Evolutionary conservation across 352 stramenopile genomes (phyloP).

Genomic region (Phytophthora foliorum): DNA sequence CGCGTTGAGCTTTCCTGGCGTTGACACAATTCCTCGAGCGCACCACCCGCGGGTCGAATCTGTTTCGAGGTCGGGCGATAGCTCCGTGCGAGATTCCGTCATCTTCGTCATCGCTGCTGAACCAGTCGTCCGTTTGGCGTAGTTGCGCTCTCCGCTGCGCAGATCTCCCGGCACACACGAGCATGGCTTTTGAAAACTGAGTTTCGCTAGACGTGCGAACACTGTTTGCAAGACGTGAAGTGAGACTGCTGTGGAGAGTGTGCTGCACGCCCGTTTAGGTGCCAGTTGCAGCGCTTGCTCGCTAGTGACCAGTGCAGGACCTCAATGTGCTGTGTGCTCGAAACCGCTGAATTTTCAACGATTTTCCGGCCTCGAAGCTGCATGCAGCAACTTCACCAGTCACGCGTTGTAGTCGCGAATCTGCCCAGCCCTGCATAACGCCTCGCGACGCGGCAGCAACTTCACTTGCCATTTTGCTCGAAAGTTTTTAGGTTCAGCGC

Average conservation of each 20-base stretch:
- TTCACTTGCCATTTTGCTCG: background rate
- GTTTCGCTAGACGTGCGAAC: no score
- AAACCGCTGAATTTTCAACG: no score
- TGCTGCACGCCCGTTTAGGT: no score
- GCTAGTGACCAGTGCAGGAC: background rate
- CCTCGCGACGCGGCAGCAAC: background rate
- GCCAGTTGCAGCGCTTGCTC: background rate
- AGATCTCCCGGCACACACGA: conserved; percentile 12
- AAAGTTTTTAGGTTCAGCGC: background rate
- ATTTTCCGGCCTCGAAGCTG: no score
- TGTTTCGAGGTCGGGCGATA: conserved; percentile 4
- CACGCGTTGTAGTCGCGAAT: background rate
- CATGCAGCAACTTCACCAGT: no score
- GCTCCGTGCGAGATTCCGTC: conserved; percentile 1
- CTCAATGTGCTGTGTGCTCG: background rate
- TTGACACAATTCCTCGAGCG: conserved; percentile 14
- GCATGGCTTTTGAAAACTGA: no score
- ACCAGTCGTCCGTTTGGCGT: background rate
- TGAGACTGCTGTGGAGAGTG: background rate
- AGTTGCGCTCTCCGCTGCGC: conserved; percentile 10
- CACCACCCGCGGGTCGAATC: conserved; percentile 9
- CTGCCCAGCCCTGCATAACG: background rate
- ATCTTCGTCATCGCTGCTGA: conserved; percentile 13
- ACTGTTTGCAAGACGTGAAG: background rate
- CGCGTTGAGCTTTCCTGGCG: conserved; percentile 6